Evolutionary conservation across 257 asterid genomes (phyloP).

Genomic region (Przewalskia tangutica): DNA sequence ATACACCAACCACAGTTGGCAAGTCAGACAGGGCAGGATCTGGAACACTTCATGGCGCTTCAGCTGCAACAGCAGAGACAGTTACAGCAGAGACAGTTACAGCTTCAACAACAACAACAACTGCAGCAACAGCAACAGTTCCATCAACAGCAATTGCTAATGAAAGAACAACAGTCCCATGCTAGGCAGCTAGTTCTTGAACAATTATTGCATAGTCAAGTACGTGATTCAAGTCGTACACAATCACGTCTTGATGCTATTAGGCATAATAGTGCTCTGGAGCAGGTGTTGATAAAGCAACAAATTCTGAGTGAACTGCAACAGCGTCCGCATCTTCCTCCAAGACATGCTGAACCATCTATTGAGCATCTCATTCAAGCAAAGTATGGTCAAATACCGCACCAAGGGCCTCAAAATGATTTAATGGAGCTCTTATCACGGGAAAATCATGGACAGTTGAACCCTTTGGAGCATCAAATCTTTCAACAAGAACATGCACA

Average conservation of each 20-base stretch:
- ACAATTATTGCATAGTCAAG: conserved; percentile 70
- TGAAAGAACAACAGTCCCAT: conserved; percentile 81
- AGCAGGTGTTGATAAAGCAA: conserved; percentile 67
- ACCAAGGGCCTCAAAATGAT: conserved; percentile 59
- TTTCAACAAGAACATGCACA: conserved; percentile 73
- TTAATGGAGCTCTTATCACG: conserved; percentile 61
- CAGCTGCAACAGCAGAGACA: conserved; percentile 73
- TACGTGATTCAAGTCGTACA: conserved; percentile 58
- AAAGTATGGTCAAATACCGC: conserved; percentile 61
- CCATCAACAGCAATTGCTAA: conserved; percentile 69
- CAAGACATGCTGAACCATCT: conserved; percentile 66
- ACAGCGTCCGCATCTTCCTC: conserved; percentile 55
- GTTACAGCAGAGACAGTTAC: conserved; percentile 49
- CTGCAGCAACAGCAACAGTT: conserved; percentile 43
- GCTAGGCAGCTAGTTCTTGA: conserved; percentile 67
- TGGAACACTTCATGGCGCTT: conserved; percentile 59
- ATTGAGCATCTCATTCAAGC: conserved; percentile 81
- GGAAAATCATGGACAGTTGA: conserved; percentile 71
- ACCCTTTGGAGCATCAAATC: conserved; percentile 71
- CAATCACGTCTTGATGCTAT: conserved; percentile 62
- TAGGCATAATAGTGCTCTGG: conserved; percentile 59
- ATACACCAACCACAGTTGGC: conserved; percentile 56
- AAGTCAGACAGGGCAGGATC: conserved; percentile 47
- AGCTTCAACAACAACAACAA: conserved; percentile 42
- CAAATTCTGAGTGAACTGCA: conserved; percentile 71